Base-by-base conservation (phyloP, 768 basidiomycete species). In the Imleria badia region DNA sequence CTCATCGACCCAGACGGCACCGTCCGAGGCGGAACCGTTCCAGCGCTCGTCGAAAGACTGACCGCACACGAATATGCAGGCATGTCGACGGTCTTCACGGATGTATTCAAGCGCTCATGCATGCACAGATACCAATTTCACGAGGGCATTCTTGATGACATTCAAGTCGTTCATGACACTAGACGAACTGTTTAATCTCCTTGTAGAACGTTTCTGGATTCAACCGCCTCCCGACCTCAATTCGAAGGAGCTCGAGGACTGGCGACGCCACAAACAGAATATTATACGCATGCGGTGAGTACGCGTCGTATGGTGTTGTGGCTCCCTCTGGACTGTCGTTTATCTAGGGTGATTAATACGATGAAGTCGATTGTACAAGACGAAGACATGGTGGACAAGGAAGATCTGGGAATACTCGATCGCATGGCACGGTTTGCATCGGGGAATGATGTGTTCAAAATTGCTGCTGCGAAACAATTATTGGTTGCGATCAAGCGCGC, bases 91-190 rank as follows among this genome's bases (percentile, higher is more conserved):
- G 26, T 29, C 9, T 22, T 44, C 26, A 13, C 14, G 6, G 29
- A 26, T 8, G n/a, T 6, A 12, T 43, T n/a, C 14, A 17, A 14
- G 15, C 0, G 30, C 55, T 68, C 10, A 63, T 39, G 30, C 40
- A 5, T 47, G 29, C 23, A n/a, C 42, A 82, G 81, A 86, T 65
- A 75, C 79, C 22, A 73, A 74, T 34, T 86, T 81, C 67, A 81
- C 73, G 58, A 76, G 78, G 54, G 82, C 85, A 12, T 88, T 88
- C 74, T 68, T 87, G 41, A 78, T 86, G 72, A 88, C 87, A 4
- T 87, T 84, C 73, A 81, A 83, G 60, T 84, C 84, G 0, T 88
- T 88, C 66, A 81, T 79, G 50, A 79, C 78, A 12, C 70, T 80
- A 2, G 74, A 80, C 30, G 75, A 81, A 44, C 67, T 88, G n/a